Evolutionary conservation across 2,329 filamentous ascomycete genomes (phyloP).

Genomic region (Purpureocillium lavendulum): DNA sequence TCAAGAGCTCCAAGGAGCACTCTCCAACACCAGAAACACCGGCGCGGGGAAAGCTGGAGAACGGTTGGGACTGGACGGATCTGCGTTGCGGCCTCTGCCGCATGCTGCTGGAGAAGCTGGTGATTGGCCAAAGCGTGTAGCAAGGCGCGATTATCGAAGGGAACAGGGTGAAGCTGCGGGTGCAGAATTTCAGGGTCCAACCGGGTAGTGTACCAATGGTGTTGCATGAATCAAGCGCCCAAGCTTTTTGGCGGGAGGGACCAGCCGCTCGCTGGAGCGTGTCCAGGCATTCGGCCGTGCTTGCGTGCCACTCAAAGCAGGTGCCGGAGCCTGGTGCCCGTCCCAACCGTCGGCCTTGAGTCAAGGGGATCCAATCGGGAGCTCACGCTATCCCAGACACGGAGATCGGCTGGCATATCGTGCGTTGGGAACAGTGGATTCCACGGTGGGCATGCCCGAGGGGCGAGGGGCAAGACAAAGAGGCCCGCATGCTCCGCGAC

Average conservation of each 20-base stretch:
- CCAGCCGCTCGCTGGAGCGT: background rate
- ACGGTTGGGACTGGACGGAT: background rate
- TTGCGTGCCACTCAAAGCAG: background rate
- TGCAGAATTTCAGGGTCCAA: background rate
- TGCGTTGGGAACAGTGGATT: constrained; percentile 3
- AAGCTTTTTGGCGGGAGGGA: background rate
- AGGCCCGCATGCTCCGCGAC: too few relatives aligned
- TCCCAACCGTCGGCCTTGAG: background rate
- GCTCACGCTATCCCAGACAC: constrained; percentile 9
- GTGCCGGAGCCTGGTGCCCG: background rate
- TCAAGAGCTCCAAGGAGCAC: too few relatives aligned
- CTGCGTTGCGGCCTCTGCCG: background rate
- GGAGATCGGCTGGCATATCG: constrained; percentile 9
- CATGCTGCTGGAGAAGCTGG: too few relatives aligned
- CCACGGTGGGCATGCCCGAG: background rate
- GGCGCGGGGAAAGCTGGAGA: constrained; percentile 11
- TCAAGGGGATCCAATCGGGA: constrained; percentile 2
- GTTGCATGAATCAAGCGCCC: background rate
- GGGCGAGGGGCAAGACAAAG: background rate
- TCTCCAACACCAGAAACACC: too few relatives aligned
- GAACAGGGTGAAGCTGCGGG: too few relatives aligned
- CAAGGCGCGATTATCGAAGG: background rate
- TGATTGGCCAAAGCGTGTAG: background rate
- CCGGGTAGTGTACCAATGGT: too few relatives aligned
- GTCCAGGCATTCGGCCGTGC: too few relatives aligned